These are phyloP conservation scores for Diaporthe sp. DNA, from an alignment of 2,329 filamentous ascomycete genomes.

Conservation along the genomic window DNA sequence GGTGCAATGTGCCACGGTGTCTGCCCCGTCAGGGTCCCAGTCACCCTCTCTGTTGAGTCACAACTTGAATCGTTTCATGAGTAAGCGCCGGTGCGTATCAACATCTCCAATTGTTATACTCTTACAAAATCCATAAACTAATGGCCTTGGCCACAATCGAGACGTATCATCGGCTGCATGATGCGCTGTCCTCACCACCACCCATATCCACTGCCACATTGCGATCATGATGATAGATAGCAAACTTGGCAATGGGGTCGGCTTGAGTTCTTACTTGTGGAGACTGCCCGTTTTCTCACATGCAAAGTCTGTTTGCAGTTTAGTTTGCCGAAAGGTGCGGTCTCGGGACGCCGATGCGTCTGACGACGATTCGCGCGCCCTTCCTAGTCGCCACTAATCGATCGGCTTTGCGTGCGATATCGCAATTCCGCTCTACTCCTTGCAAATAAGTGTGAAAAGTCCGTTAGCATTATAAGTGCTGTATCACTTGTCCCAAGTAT, in stretches of 20 bases:
- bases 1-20: neutral
- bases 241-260: neutral
- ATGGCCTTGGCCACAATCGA: neutral
- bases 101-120: neutral
- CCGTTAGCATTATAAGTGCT: neutral
- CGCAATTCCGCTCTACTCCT: slow-evolving; percentile 1
- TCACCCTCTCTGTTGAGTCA: neutral
- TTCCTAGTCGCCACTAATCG: neutral
- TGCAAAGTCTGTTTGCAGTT: neutral
- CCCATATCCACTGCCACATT: neutral
- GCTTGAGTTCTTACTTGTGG: neutral
- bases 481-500: neutral
- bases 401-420: slow-evolving; percentile 14
- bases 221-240: neutral
- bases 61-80: neutral
- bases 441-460: neutral
- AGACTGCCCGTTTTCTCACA: slow-evolving; percentile 4
- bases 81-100: neutral
- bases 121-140: neutral
- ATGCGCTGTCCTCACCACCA: neutral
- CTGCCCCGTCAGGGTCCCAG: too few relatives aligned
- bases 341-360: slow-evolving; percentile 5
- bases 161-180: neutral
- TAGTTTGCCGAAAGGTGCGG: slow-evolving; percentile 16
- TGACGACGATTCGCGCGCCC: neutral